phyloP scores from a whole-genome alignment of 768 basidiomycete species.

The Russula sp. region DNA sequence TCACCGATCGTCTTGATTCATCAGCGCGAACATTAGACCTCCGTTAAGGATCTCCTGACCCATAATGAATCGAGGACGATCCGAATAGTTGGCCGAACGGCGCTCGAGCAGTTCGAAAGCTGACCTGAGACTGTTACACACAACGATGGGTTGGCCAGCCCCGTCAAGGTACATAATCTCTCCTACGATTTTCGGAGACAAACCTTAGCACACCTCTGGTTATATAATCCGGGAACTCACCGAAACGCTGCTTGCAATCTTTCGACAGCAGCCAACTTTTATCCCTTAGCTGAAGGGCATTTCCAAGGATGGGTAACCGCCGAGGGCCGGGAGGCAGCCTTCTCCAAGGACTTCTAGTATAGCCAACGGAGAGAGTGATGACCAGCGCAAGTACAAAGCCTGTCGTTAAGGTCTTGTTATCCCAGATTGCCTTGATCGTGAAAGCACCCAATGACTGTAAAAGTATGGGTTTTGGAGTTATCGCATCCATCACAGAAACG shows the following conservation, averaged over 20 bases:
- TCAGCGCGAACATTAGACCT: conserved; percentile 11
- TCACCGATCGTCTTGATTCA: conserved; percentile 5
- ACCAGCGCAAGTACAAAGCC: background rate
- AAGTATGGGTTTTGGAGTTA: background rate
- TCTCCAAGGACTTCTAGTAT: conserved; percentile 11
- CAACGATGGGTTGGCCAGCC: conserved; percentile 27
- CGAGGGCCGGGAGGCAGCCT: conserved; percentile 11
- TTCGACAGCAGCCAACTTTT: conserved; percentile 4
- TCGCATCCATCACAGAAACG: no score
- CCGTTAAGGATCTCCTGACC: conserved; percentile 19
- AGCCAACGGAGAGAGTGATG: background rate
- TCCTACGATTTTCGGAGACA: background rate
- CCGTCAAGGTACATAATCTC: conserved; percentile 32
- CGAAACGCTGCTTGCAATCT: conserved; percentile 7
- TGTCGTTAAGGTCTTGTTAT: background rate
- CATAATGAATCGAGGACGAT: conserved; percentile 27
- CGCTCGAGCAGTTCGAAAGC: conserved; percentile 32
- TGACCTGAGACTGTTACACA: conserved; percentile 8
- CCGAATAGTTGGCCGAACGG: conserved; percentile 35
- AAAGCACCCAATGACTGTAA: no score
- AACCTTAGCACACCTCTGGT: background rate
- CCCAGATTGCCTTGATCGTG: background rate
- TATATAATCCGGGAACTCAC: background rate
- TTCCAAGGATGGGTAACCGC: conserved; percentile 12
- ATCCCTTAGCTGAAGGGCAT: background rate